Evolutionary conservation across 306 rosid genomes (phyloP), one percentile per base, ranked within the genome.

Genomic region (Chamaecrista fasciculata): DNA sequence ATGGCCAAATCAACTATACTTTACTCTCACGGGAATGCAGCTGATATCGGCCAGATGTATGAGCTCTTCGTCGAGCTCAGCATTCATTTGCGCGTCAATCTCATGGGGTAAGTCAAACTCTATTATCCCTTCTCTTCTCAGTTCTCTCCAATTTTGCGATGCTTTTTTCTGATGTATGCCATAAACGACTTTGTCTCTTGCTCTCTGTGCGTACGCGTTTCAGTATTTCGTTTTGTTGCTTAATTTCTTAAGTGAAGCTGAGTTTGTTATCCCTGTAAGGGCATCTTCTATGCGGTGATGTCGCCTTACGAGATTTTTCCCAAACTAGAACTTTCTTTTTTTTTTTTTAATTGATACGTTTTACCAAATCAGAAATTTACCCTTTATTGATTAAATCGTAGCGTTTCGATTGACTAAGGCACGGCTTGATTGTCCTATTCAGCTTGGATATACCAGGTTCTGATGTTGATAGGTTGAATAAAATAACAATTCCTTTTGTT

Each of bases 21-120:
- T 2, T 89, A 89, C 62, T 89, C 96, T 4, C 96, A 89, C 14
- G 96, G 93, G 18, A 89, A 89, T 82, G 96, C 96, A 1, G 78
- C 96, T 10, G 93, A 89, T 69, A 79, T 89, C 5, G 93, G 96
- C 8, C 91, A 85, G 78, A 81, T 89, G 93, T 87, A 83, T 12
- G 86, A 89, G 76, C 91, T 89, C 56, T 89, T 85, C 83, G 3
- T 85, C 66, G 86, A 87, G 70, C 57, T 89, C 42, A 89, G 93
- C 72, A 53, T 79, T 63, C 81, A 79, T 36, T 79, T 89, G 79
- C 84, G 86, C 28, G 86, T 89, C 47, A 89, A 89, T 79, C 80
- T 89, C 51, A 59, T 89, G 59, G 96, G 93, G 96, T 89, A 74
- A 62, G 43, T 63, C 63, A 51, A 69, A 10, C 26, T 67, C 19